Percentiles rank a stretch among this genome's conserved stretches.
Evolutionary conservation across 371 early-diverging fungal species (phyloP).

Genomic region (Parasitella parasitica): DNA sequence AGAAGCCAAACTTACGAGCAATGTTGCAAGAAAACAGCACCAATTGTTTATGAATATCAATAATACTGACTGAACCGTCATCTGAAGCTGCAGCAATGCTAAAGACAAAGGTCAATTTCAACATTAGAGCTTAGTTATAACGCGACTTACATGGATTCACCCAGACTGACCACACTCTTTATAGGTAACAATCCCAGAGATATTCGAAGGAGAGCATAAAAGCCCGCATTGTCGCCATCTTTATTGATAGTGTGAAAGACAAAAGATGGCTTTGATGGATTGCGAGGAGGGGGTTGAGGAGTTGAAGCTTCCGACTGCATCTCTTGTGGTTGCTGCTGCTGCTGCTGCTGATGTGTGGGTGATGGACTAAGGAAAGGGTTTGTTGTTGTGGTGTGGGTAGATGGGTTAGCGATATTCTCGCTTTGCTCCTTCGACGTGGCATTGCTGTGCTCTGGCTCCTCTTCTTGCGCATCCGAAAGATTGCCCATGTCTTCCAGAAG

Average conservation of each 20-base stretch:
- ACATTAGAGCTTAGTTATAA: background rate
- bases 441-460: background rate
- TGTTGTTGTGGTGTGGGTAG: background rate
- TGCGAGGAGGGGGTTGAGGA: background rate
- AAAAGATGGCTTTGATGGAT: background rate
- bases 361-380: constrained; percentile 15
- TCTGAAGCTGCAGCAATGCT: constrained; percentile 26
- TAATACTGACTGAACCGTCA: constrained; percentile 14
- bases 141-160: constrained; percentile 20
- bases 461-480: constrained; percentile 4
- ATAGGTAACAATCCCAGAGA: constrained; percentile 3
- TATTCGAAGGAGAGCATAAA: constrained; percentile 5
- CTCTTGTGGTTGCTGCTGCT: background rate
- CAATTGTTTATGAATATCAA: constrained; percentile 18
- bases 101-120: background rate
- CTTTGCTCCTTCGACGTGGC: background rate
- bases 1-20: constrained; percentile 10
- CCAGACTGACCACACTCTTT: constrained; percentile 16
- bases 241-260: constrained; percentile 7
- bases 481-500: constrained; percentile 36
- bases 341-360: background rate
- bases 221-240: constrained; percentile 4
- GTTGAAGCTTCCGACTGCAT: background rate
- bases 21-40: constrained; percentile 19
- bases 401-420: background rate